These are phyloP conservation scores for Phytophthora vignae DNA, from an alignment of 352 stramenopile species.

Conservation along the genomic window DNA sequence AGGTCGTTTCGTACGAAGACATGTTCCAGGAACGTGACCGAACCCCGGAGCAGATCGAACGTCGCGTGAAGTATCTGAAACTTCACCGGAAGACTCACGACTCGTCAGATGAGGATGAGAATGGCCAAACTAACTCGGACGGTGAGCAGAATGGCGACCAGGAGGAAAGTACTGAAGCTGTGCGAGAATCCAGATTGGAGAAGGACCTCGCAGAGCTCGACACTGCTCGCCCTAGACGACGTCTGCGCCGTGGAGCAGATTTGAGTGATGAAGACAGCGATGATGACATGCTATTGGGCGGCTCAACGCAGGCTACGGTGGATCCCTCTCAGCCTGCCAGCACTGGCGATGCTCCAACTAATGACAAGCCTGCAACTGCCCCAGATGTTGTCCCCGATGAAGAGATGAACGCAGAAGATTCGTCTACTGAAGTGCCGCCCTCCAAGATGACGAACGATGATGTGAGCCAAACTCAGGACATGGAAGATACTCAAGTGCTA, in stretches of 20 bases:
- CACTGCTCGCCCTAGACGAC: constrained; percentile 44
- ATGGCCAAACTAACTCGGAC: constrained; percentile 43
- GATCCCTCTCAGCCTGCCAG: constrained; percentile 14
- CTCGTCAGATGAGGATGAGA: constrained; percentile 66
- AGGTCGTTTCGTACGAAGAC: constrained; percentile 91
- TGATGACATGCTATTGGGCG: constrained; percentile 48
- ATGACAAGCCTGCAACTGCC: constrained; percentile 2
- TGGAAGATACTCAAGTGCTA: constrained; percentile 31
- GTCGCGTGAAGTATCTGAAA: constrained; percentile 85
- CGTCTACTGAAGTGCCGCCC: constrained; percentile 6
- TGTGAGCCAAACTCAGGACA: constrained; percentile 20
- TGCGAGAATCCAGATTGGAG: constrained; percentile 30
- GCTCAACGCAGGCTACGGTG: neutral
- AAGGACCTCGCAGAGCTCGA: constrained; percentile 34
- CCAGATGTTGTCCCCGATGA: neutral
- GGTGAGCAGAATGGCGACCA: constrained; percentile 28
- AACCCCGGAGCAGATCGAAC: constrained; percentile 86
- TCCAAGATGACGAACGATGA: constrained; percentile 1
- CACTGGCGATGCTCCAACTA: constrained; percentile 1
- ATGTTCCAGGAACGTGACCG: constrained; percentile 91
- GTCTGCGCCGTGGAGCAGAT: constrained; percentile 55
- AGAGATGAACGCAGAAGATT: constrained; percentile 14
- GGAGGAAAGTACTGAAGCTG: constrained; percentile 21
- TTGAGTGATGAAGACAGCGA: constrained; percentile 58
- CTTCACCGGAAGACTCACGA: constrained; percentile 79